Base-by-base conservation (phyloP, 169 alveolate genomes). In the Plasmodium relictum region DNA sequence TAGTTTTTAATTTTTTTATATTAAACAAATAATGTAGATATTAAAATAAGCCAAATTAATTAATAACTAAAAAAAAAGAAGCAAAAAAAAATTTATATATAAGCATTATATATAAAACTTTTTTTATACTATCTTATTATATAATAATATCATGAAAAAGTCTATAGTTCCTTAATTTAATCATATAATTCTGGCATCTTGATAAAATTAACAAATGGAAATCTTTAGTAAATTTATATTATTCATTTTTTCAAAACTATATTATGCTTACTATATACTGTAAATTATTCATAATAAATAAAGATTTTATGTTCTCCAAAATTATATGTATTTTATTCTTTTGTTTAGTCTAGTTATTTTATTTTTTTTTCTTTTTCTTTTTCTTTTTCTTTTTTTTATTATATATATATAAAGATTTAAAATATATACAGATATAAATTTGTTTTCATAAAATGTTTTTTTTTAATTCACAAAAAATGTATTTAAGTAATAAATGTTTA, bases 151-250 rank as follows among this genome's bases (percentile, higher is more conserved):
- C 52, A 44, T 26, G 48, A 54, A 70, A 50, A 70, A 14, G 45
- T 24, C 83, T 70, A n/a, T 56, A 41, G 44, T 9, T 14, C 83
- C 50, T 58, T 22, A 50, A 20, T 73, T 73, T 62, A 73, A n/a
- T 58, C 59, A 39, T 73, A 24, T 18, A 58, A 58, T 73, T 59
- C 88, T 73, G 42, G 37, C 73, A 73, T 73, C 88, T 54, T 73
- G 88, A 24, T 39, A 54, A 22, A 41, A n/a, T 73, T 73, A 62
- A 48, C 50, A 54, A 59, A 54, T 22, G 62, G 10, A 62, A 73
- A 73, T 58, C 59, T 73, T 56, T 44, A 62, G 18, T 62, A 58
- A 18, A 39, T 26, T 73, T 8, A 73, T 45, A 65, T 39, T 73
- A 58, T 58, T 61, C 88, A 58, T 73, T 72, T 8, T 73, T 73